phyloP scores from a whole-genome alignment of 164 flowering plant species.

The Houttuynia cordata region DNA sequence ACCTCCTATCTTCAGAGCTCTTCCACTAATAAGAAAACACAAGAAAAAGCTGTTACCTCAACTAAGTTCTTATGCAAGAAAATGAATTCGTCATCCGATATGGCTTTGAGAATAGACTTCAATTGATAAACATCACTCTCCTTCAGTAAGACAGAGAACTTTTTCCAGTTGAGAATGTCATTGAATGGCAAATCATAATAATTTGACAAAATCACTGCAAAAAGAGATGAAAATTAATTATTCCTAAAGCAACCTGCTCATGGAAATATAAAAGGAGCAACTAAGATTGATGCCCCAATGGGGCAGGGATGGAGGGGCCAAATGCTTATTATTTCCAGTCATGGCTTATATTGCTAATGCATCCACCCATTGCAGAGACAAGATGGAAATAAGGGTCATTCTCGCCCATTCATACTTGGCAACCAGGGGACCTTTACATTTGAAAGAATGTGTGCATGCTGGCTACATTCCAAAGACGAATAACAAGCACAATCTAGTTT shows the following conservation, averaged over 20 bases:
- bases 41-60: constrained; percentile 35
- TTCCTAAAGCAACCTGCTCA: not conserved
- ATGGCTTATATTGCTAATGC: not conserved
- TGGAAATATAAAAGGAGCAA: too few species aligned
- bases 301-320: too few species aligned
- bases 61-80: constrained; percentile 63
- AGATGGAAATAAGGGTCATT: too few species aligned
- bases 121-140: constrained; percentile 84
- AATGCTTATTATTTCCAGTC: too few species aligned
- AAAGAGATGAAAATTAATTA: constrained; percentile 1
- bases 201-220: constrained; percentile 85
- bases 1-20: not conserved
- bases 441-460: too few species aligned
- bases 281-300: too few species aligned
- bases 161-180: constrained; percentile 85
- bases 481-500: not conserved
- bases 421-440: too few species aligned
- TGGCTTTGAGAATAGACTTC: constrained; percentile 69
- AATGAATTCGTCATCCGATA: constrained; percentile 50
- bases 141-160: constrained; percentile 68
- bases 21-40: too few species aligned
- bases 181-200: constrained; percentile 96
- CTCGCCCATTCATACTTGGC: too few species aligned
- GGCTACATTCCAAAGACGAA: too few species aligned
- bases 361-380: not conserved